Conservation (phyloP, 2,329 filamentous ascomycete species). For the Talaromyces sp. region DNA sequence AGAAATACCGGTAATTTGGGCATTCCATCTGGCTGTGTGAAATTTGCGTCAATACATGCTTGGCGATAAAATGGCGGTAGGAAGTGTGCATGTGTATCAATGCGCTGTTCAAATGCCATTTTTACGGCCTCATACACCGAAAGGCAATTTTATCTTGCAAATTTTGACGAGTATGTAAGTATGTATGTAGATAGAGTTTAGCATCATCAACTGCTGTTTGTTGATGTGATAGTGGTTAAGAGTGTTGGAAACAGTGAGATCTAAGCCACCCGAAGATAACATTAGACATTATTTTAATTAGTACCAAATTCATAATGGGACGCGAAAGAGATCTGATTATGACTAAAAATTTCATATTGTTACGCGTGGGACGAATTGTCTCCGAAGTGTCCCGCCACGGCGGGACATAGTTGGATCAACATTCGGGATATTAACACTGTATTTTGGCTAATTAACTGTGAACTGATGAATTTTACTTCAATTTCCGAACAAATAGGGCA, state of each 20-base stretch:
- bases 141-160: neutral
- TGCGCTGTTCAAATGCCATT: constrained; percentile 6
- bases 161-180: neutral
- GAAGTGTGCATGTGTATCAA: constrained; percentile 6
- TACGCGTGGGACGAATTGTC: neutral
- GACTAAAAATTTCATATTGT: neutral
- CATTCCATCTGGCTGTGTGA: constrained; percentile 11
- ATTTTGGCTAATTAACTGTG: neutral
- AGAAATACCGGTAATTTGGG: constrained; percentile 6
- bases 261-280: neutral
- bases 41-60: neutral
- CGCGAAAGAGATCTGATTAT: neutral
- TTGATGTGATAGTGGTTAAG: neutral
- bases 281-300: neutral
- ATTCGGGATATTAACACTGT: too few species aligned
- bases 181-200: too few species aligned
- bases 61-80: constrained; percentile 7
- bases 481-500: neutral
- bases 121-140: neutral
- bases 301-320: neutral
- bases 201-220: too few species aligned
- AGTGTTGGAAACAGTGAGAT: neutral
- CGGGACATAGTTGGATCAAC: neutral
- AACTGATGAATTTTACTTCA: neutral
- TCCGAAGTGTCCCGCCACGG: neutral